Evolutionary conservation across 371 early-diverging fungal species (phyloP).

Genomic region (Rhizopus stolonifer): DNA sequence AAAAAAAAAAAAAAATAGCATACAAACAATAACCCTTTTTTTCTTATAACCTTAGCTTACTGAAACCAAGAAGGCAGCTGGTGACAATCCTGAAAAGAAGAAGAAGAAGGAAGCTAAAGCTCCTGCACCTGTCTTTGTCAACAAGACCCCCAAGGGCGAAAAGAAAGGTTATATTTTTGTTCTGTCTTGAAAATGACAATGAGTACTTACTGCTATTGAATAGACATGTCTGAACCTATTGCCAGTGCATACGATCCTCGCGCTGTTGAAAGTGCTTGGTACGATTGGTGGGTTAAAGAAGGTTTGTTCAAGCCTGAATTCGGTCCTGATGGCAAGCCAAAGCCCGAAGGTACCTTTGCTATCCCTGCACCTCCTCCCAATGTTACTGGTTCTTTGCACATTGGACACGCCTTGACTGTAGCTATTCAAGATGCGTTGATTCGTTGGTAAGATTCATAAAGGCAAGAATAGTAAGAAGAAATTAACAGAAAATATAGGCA

Average conservation of each 20-base stretch:
- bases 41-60: conserved; percentile 36
- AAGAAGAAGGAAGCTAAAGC: conserved; percentile 52
- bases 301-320: conserved; percentile 91
- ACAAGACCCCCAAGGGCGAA: conserved; percentile 86
- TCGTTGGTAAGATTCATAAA: conserved; percentile 71
- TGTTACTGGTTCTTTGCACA: conserved; percentile 98
- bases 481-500: conserved; percentile 54
- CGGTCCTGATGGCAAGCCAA: conserved; percentile 70
- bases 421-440: conserved; percentile 96
- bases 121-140: conserved; percentile 68
- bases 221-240: conserved; percentile 81
- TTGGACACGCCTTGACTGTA: conserved; percentile 98
- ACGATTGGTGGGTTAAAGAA: conserved; percentile 91
- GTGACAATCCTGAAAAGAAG: conserved; percentile 62
- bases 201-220: too few relatives aligned
- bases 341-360: conserved; percentile 85
- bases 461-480: too few relatives aligned
- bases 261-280: conserved; percentile 97
- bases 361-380: conserved; percentile 99
- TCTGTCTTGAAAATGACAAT: too few relatives aligned
- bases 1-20: neutral
- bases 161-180: too few relatives aligned
- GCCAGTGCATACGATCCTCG: conserved; percentile 88
- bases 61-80: conserved; percentile 50
- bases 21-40: too few relatives aligned